A percentile compares a stretch with the other conserved stretches of the same genome.
Evolutionary conservation across 441 rosid genomes (phyloP).

Genomic region (Mallotus japonicus): DNA sequence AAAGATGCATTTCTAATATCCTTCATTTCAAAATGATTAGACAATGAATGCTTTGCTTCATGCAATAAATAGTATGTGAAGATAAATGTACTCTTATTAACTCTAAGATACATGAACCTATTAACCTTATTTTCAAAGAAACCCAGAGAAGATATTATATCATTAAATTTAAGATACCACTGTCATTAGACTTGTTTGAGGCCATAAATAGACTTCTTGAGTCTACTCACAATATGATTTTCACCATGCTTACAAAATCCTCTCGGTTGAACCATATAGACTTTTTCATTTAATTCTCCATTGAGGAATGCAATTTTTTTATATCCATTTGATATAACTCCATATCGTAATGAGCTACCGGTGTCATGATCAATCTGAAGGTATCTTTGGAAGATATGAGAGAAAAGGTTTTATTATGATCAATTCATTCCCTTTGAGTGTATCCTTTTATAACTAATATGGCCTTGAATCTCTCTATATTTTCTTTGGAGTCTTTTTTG

Average conservation of each 20-base stretch:
- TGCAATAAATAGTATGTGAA: not conserved
- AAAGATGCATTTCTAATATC: not conserved
- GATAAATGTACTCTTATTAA: not conserved
- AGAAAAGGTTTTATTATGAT: not conserved
- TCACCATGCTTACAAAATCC: not conserved
- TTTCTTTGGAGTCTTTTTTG: not conserved
- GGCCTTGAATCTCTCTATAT: not conserved
- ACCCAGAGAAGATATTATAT: not conserved
- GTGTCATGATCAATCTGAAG: not conserved
- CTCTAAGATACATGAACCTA: not conserved
- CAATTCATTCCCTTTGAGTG: not conserved
- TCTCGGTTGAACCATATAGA: not conserved
- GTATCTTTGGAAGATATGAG: not conserved
- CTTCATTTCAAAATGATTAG: not conserved
- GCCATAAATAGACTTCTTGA: not conserved
- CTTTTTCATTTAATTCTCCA: not conserved
- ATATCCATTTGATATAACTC: not conserved
- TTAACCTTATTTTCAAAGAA: not conserved
- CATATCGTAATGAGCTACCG: not conserved
- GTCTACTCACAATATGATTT: not conserved
- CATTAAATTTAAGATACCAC: not conserved
- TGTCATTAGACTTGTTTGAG: not conserved
- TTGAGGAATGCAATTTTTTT: not conserved
- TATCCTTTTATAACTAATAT: not conserved
- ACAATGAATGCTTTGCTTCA: not conserved